Conservation (phyloP, 805 yeast genomes). For the Komagataella pastoris region DNA sequence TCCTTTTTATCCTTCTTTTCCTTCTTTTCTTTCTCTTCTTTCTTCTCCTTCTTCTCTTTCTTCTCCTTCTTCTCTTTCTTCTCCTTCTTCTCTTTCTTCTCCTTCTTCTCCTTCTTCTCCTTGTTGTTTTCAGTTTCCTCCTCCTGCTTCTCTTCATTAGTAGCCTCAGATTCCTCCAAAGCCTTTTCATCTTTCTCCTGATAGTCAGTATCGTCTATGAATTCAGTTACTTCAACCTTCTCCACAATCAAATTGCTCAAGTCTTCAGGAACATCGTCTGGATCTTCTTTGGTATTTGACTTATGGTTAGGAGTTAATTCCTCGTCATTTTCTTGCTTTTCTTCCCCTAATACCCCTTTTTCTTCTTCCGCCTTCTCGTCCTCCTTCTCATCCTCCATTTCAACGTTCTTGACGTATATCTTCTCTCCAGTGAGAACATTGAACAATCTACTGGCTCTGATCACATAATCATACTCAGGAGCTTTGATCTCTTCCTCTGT, state of each 20-base stretch:
- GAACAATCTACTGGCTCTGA: slow-evolving; percentile 24
- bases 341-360: slow-evolving; percentile 5
- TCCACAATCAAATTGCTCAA: slow-evolving; percentile 22
- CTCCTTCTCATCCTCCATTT: slow-evolving; percentile 3
- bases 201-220: slow-evolving; percentile 15
- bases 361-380: slow-evolving; percentile 5
- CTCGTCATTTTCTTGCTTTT: slow-evolving; percentile 3
- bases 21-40: slow-evolving; percentile 7
- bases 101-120: slow-evolving; percentile 4
- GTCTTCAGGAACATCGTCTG: slow-evolving; percentile 1
- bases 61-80: slow-evolving; percentile 4
- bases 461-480: slow-evolving; percentile 24
- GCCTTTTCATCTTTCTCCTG: slow-evolving; percentile 6
- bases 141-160: slow-evolving; percentile 7
- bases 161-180: slow-evolving; percentile 5
- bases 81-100: slow-evolving; percentile 7
- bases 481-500: slow-evolving; percentile 8
- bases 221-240: slow-evolving; percentile 27
- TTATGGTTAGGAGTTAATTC: slow-evolving; percentile 1
- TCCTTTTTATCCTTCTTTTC: slow-evolving; percentile 6
- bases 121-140: slow-evolving; percentile 13
- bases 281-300: not conserved
- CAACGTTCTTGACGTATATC: slow-evolving; percentile 15
- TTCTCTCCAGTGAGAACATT: slow-evolving; percentile 21
- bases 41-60: slow-evolving; percentile 7